Conservation (phyloP, 2,329 filamentous ascomycete genomes). For the Taxawa tesnikishii region DNA sequence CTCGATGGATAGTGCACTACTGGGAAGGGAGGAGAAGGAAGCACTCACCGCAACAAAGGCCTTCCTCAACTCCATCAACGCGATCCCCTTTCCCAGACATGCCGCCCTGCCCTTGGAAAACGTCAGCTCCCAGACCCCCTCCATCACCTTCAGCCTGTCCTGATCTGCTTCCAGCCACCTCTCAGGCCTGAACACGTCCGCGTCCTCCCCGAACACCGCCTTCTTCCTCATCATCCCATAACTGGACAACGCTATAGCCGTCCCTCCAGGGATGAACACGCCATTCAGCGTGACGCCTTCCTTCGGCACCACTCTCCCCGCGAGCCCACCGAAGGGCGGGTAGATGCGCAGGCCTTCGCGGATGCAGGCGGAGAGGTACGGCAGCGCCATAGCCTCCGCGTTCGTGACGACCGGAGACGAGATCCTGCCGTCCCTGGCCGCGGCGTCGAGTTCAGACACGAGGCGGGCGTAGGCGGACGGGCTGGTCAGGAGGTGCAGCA, state of each 20-base stretch:
- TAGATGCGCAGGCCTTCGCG: conserved; percentile 19
- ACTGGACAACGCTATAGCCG: conserved; percentile 31
- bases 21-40: no score
- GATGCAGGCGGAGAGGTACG: conserved; percentile 19
- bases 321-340: conserved; percentile 13
- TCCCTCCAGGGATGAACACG: conserved; percentile 34
- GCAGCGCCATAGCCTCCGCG: conserved; percentile 14
- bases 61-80: conserved; percentile 38
- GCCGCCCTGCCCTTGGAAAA: neutral
- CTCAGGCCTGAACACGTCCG: conserved; percentile 34
- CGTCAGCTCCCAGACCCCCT: conserved; percentile 28
- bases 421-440: conserved; percentile 1
- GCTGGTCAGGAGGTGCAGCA: conserved; percentile 20
- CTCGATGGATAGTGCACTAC: no score
- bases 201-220: conserved; percentile 26
- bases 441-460: conserved; percentile 5
- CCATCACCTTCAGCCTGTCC: conserved; percentile 26
- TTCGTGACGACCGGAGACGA: conserved; percentile 10
- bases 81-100: no score
- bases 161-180: conserved; percentile 33
- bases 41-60: no score
- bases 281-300: conserved; percentile 13
- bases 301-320: conserved; percentile 3
- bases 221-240: conserved; percentile 29
- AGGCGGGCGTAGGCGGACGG: conserved; percentile 14